Conservation (phyloP, 306 rosid species). For the Fragaria nilgerrensis region DNA sequence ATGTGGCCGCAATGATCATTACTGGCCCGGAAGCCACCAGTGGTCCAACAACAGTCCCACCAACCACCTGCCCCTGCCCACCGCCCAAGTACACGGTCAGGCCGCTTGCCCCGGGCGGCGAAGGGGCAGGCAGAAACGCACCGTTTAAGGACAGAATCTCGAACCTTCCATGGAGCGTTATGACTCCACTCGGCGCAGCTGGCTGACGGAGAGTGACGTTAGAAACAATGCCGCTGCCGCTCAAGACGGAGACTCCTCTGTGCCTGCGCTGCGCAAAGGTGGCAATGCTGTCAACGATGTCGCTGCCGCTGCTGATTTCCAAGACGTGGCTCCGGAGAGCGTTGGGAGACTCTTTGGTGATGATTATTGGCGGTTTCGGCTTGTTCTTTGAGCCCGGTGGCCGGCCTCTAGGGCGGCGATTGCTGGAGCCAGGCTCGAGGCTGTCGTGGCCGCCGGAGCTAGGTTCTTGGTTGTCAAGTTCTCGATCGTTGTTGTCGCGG, state of each 20-base stretch:
- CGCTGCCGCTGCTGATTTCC: slow-evolving; percentile 67
- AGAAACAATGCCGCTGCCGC: slow-evolving; percentile 66
- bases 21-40: slow-evolving; percentile 75
- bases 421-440: slow-evolving; percentile 43
- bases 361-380: slow-evolving; percentile 62
- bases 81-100: slow-evolving; percentile 66
- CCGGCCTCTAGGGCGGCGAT: slow-evolving; percentile 72
- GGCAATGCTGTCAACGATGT: slow-evolving; percentile 58
- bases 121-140: slow-evolving; percentile 73
- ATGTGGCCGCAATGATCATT: slow-evolving; percentile 72
- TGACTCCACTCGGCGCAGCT: slow-evolving; percentile 52
- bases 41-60: slow-evolving; percentile 65
- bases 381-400: slow-evolving; percentile 90
- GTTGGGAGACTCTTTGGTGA: slow-evolving; percentile 70
- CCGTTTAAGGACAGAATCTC: slow-evolving; percentile 76
- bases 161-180: slow-evolving; percentile 61
- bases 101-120: slow-evolving; percentile 65
- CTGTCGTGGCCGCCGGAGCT: slow-evolving; percentile 32
- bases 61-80: slow-evolving; percentile 76
- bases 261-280: slow-evolving; percentile 65
- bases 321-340: slow-evolving; percentile 72
- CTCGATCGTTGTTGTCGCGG: slow-evolving; percentile 36
- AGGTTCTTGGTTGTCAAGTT: slow-evolving; percentile 25
- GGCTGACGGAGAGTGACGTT: slow-evolving; percentile 71
- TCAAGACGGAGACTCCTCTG: slow-evolving; percentile 75